Base-by-base conservation (phyloP, 23 red algal species). In the Gracilariopsis chorda region DNA sequence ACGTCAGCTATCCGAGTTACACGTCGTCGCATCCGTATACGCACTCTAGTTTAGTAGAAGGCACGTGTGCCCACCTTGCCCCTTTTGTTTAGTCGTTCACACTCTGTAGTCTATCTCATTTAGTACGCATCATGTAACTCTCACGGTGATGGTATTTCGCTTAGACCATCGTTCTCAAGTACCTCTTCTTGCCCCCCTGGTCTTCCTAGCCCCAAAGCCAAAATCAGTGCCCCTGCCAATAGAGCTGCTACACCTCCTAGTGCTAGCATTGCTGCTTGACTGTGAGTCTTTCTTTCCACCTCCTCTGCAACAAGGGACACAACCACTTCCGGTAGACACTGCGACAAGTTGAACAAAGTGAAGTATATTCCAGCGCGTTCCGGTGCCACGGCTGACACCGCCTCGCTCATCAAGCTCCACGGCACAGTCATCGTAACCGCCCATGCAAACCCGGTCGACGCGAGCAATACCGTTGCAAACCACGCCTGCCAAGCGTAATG, bases 351-450 rank as follows among this genome's bases (percentile, higher is more conserved):
- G 80, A 96, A 96, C 78, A 96, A 12, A 12, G 87, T 86, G 44
- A 52, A 65, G 43, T 87, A 94, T 25, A 78, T 42, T 1, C 91
- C 91, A 1, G 91, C 75, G 21, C 52, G 5, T 32, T 40, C 58
- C 4, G 89, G 78, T 27, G 60, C 89, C 25, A 24, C 48, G 0
- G 24, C 48, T 20, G 55, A 44, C 60, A 97, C 95, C 24, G 80
- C 75, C 44, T 77, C 79, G 25, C 90, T 82, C 71, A 94, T 88
- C 35, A 97, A 20, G 16, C 80, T 83, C 95, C 95, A 97, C 19
- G 93, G 93, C 24, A 97, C 84, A 9, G 95, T 94, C 83, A 97
- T 97, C 12, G 90, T 97, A 1, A 80, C 86, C 2, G 95, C 88
- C 95, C 95, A 97, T 80, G 95, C 77, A 51, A 97, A 72, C 16